Percentiles rank a stretch among this genome's conserved stretches.
Evolutionary conservation across 2,329 filamentous ascomycete genomes (phyloP).

Genomic region (Ceratocystis alfenasii): DNA sequence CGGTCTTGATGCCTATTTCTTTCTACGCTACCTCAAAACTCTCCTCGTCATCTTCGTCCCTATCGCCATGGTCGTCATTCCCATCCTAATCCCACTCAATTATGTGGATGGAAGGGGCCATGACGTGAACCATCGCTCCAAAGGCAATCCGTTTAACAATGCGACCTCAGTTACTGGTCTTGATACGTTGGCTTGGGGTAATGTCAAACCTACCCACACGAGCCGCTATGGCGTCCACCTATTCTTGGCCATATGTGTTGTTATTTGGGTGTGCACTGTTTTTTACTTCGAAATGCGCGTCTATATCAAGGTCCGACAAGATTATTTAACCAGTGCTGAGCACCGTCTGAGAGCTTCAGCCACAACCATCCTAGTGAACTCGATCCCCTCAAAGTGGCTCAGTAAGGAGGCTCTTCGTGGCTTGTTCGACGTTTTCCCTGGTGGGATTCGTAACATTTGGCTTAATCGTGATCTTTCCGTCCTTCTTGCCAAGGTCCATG

Average conservation of each 20-base stretch:
- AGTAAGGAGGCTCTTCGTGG: conserved; percentile 67
- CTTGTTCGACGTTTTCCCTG: conserved; percentile 91
- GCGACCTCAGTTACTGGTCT: conserved; percentile 44
- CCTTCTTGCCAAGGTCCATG: conserved; percentile 70
- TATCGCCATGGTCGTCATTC: conserved; percentile 63
- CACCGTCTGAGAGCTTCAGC: conserved; percentile 87
- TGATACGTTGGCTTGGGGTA: conserved; percentile 77
- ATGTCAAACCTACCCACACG: conserved; percentile 56
- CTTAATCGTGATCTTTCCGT: conserved; percentile 81
- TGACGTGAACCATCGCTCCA: conserved; percentile 31
- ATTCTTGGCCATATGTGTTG: conserved; percentile 61
- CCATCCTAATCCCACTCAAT: conserved; percentile 79
- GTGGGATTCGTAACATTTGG: conserved; percentile 91
- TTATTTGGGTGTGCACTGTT: conserved; percentile 75
- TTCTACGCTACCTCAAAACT: conserved; percentile 67
- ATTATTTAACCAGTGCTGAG: conserved; percentile 86
- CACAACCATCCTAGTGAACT: conserved; percentile 85
- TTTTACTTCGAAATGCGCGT: conserved; percentile 76
- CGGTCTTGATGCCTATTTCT: conserved; percentile 93
- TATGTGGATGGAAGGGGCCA: conserved; percentile 56
- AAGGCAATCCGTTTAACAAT: conserved; percentile 22
- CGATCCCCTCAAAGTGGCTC: conserved; percentile 84
- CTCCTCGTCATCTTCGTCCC: conserved; percentile 87
- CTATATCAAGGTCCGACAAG: conserved; percentile 87
- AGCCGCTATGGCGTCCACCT: conserved; percentile 74